These are phyloP conservation scores for Musa balbisiana DNA, from an alignment of 202 grass and related monocot genomes.

Conservation along the genomic window DNA sequence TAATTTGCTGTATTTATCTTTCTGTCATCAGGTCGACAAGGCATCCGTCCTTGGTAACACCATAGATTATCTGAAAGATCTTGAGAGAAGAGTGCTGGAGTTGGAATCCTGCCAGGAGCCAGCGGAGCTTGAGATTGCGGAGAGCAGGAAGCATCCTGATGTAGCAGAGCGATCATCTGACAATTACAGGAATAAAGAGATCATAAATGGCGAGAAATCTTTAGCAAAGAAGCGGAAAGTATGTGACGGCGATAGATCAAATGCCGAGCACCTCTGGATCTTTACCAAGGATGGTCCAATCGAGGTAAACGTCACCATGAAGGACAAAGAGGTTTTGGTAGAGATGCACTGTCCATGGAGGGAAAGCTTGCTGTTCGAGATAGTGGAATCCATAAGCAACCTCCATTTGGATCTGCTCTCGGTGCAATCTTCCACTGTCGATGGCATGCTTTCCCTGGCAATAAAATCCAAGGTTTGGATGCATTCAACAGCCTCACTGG, in stretches of 20 bases:
- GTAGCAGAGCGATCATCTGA: conserved; percentile 39
- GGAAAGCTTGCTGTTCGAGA: conserved; percentile 46
- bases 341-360: conserved; percentile 70
- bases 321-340: conserved; percentile 44
- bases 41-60: conserved; percentile 65
- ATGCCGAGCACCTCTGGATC: conserved; percentile 30
- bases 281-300: conserved; percentile 35
- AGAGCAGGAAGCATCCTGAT: conserved; percentile 9
- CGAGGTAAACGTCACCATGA: conserved; percentile 51
- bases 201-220: conserved; percentile 18
- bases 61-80: conserved; percentile 71
- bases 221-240: conserved; percentile 28
- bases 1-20: neutral
- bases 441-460: conserved; percentile 41
- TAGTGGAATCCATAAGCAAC: conserved; percentile 58
- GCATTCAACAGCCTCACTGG: neutral
- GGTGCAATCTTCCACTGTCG: conserved; percentile 49
- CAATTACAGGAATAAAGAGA: conserved; percentile 25
- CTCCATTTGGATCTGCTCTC: conserved; percentile 59
- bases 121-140: conserved; percentile 13
- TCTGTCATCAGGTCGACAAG: conserved; percentile 55
- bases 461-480: conserved; percentile 67
- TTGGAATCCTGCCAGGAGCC: conserved; percentile 41
- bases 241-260: neutral
- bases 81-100: conserved; percentile 48